Percentiles rank a stretch among this genome's conserved stretches.
Conservation (phyloP, 208 protist genomes). For the Acanthamoeba sp. region DNA sequence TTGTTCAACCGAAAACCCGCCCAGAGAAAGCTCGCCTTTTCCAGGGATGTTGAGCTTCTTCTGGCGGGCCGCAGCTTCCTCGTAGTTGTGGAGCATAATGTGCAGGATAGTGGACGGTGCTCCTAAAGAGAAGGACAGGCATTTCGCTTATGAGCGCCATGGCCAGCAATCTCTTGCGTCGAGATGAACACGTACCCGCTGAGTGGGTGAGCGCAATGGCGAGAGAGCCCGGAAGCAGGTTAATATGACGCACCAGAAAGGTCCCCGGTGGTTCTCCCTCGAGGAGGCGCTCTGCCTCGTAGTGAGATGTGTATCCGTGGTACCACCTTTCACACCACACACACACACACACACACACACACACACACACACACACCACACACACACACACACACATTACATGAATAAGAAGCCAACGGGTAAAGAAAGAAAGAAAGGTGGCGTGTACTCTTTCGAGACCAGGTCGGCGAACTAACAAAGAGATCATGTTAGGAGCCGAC, state of each 20-base stretch:
- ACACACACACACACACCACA: too few relatives aligned
- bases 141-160: neutral
- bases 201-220: slow-evolving; percentile 60
- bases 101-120: neutral
- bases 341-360: too few relatives aligned
- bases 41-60: neutral
- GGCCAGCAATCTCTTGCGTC: neutral
- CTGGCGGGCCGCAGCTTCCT: slow-evolving; percentile 29
- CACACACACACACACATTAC: too few relatives aligned
- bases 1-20: slow-evolving; percentile 64
- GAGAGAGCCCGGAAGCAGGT: slow-evolving; percentile 52
- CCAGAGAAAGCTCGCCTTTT: slow-evolving; percentile 24
- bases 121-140: neutral
- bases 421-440: neutral
- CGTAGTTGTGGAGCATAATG: slow-evolving; percentile 58
- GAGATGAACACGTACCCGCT: neutral
- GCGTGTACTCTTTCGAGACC: slow-evolving; percentile 38
- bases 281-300: slow-evolving; percentile 68
- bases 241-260: slow-evolving; percentile 52
- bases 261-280: slow-evolving; percentile 50
- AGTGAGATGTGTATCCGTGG: slow-evolving; percentile 59
- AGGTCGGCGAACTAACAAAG: slow-evolving; percentile 48
- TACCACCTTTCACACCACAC: slow-evolving; percentile 63
- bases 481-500: neutral
- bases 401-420: too few relatives aligned